Evolutionary conservation across 768 basidiomycete species (phyloP).

Genomic region (Sporobolomyces pararoseus): DNA sequence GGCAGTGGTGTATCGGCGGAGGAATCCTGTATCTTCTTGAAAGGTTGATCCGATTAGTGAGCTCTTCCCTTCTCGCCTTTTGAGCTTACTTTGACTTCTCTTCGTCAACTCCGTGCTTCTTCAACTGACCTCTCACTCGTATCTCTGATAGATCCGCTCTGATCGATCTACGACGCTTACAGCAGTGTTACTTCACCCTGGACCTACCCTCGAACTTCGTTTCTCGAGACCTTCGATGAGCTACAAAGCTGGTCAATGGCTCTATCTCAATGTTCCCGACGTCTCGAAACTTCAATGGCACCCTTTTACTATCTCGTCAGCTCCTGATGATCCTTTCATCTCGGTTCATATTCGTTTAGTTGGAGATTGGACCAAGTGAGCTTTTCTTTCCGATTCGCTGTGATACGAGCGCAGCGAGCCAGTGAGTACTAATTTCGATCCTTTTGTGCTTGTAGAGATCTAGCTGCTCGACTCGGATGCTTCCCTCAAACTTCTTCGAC

Average conservation of each 20-base stretch:
- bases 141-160: neutral
- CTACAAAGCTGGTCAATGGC: conserved; percentile 86
- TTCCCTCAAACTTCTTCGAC: conserved; percentile 31
- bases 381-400: too few species aligned
- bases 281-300: conserved; percentile 85
- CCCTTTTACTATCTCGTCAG: conserved; percentile 61
- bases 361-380: conserved; percentile 67
- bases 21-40: conserved; percentile 85
- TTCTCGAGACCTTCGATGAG: conserved; percentile 88
- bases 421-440: neutral
- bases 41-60: conserved; percentile 67
- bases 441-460: conserved; percentile 51
- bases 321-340: conserved; percentile 88
- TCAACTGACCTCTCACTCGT: neutral
- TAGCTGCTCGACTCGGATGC: conserved; percentile 76
- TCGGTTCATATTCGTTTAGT: conserved; percentile 91
- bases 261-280: conserved; percentile 83
- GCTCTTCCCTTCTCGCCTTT: neutral
- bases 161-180: conserved; percentile 65
- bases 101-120: too few species aligned
- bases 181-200: conserved; percentile 83
- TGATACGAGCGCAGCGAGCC: too few species aligned
- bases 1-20: conserved; percentile 86
- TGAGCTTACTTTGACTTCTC: neutral
- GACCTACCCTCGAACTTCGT: conserved; percentile 87